Percentiles rank a stretch among this genome's conserved stretches.
Conservation (phyloP, 2,329 filamentous ascomycete genomes). For the Knufia petricola region DNA sequence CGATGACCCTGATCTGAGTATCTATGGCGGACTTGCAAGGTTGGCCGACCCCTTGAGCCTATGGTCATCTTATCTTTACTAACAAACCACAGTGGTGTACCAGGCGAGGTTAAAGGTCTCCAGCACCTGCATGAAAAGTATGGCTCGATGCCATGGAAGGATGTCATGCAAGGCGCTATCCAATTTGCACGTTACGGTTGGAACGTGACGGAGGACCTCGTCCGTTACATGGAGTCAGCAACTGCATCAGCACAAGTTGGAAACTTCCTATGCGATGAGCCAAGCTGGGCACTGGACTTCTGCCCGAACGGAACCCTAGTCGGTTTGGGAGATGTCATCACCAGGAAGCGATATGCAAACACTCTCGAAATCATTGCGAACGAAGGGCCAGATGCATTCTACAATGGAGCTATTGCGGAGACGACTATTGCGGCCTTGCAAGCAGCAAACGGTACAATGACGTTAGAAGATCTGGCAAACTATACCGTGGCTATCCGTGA, state of each 20-base stretch:
- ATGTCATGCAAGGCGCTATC: slow-evolving; percentile 64
- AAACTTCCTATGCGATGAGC: slow-evolving; percentile 65
- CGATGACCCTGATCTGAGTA: slow-evolving; percentile 56
- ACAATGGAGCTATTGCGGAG: slow-evolving; percentile 61
- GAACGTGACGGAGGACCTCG: slow-evolving; percentile 60
- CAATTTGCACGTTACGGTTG: slow-evolving; percentile 66
- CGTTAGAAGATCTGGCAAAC: slow-evolving; percentile 62
- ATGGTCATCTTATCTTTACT: not conserved
- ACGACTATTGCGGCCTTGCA: slow-evolving; percentile 62
- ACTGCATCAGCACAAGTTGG: slow-evolving; percentile 32
- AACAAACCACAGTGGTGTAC: slow-evolving; percentile 38
- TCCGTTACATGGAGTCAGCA: slow-evolving; percentile 59
- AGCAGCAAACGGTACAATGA: slow-evolving; percentile 71
- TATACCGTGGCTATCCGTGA: slow-evolving; percentile 61
- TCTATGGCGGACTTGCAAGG: slow-evolving; percentile 62
- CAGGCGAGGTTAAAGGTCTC: slow-evolving; percentile 60
- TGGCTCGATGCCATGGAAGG: slow-evolving; percentile 57
- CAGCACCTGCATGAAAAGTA: slow-evolving; percentile 62
- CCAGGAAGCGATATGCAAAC: slow-evolving; percentile 67
- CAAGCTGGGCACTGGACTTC: slow-evolving; percentile 78
- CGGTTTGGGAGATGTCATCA: slow-evolving; percentile 65
- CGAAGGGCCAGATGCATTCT: slow-evolving; percentile 64
- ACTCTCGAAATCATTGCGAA: slow-evolving; percentile 69
- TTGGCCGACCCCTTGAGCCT: slow-evolving; percentile 22
- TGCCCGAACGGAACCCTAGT: slow-evolving; percentile 70